Base-by-base conservation (phyloP, 2,329 filamentous ascomycete species). In the Xylariaceae sp. region DNA sequence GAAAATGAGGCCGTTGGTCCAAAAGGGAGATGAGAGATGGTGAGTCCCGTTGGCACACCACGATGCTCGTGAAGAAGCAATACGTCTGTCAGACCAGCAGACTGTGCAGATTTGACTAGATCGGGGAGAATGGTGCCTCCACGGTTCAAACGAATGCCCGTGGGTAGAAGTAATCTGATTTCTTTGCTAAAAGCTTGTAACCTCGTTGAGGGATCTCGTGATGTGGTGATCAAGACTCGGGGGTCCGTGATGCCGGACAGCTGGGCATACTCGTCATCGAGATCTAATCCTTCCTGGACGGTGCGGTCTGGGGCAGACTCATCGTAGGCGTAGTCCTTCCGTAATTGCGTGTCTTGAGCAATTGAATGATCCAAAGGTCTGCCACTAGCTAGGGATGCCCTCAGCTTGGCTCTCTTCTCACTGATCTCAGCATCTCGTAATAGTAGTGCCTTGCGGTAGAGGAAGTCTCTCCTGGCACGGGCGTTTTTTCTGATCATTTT, bases 211-310 rank as follows among this genome's bases (percentile, higher is more conserved):
- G 94, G 93, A 60, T 93, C 88, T 66, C 94, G 83, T 42, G 89
- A 94, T 3, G 94, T 99, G 19, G 93, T 96, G 46, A 97, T 89
- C 6, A 97, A 81, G 4, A 96, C 86, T 48, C 92, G 81, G 6
- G 93, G 91, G 61, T 97, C 94, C 36, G 94, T 83, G 38, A 97
- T 84, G 31, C 94, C 94, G n/a, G 89, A 94, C 1, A 97, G 82
- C 60, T 92, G 85, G 19, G 88, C 84, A 69, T 97, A 97, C 48
- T 97, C 93, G 65, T 96, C 90, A 66, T 95, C 90, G 17, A 95
- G 73, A 50, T 89, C 87, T 16, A 90, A 72, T 67, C 87, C 80
- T 51, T 90, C 86, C 51, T 89, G 80, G 16, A 77, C 75, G 3
- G 78, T 84, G 49, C 84, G 74, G 62, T 91, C 88, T 18, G 81